These are phyloP conservation scores for Aechmea fasciata DNA, from an alignment of 176 grass and related monocot species.

Conservation along the genomic window DNA sequence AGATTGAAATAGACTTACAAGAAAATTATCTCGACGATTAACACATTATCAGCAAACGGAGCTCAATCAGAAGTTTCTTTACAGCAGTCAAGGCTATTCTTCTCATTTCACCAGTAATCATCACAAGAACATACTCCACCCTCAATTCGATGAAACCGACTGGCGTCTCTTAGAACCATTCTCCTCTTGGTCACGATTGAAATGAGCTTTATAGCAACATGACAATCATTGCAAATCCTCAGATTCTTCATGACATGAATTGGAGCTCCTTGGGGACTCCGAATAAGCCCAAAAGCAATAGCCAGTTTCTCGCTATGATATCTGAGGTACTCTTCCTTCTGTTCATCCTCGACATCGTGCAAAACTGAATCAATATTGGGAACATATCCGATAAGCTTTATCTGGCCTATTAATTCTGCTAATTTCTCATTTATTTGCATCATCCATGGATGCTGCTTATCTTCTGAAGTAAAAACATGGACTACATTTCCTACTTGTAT, in stretches of 20 bases:
- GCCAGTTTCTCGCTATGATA: conserved; percentile 75
- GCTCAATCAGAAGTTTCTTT: not conserved
- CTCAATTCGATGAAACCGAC: conserved; percentile 64
- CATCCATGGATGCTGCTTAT: conserved; percentile 44
- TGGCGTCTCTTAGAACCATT: conserved; percentile 62
- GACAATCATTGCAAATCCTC: conserved; percentile 75
- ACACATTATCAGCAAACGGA: not conserved
- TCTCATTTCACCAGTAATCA: conserved; percentile 27
- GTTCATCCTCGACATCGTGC: conserved; percentile 78
- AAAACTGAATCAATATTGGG: conserved; percentile 47
- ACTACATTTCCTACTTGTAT: conserved; percentile 52
- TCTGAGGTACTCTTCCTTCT: conserved; percentile 68
- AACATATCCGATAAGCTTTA: conserved; percentile 57
- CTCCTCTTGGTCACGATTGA: conserved; percentile 41
- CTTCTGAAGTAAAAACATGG: conserved; percentile 59
- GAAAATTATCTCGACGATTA: not conserved
- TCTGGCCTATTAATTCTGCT: conserved; percentile 45
- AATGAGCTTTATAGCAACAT: conserved; percentile 59
- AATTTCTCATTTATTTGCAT: conserved; percentile 49
- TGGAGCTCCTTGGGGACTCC: conserved; percentile 30
- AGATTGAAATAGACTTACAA: not conserved
- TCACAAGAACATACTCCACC: conserved; percentile 52
- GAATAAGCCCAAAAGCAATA: conserved; percentile 50
- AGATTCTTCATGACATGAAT: conserved; percentile 70
- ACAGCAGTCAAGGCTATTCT: not conserved